Evolutionary conservation across 2,329 filamentous ascomycete genomes (phyloP), one percentile per base, ranked within the genome.

Genomic region (Claviceps digitariae): DNA sequence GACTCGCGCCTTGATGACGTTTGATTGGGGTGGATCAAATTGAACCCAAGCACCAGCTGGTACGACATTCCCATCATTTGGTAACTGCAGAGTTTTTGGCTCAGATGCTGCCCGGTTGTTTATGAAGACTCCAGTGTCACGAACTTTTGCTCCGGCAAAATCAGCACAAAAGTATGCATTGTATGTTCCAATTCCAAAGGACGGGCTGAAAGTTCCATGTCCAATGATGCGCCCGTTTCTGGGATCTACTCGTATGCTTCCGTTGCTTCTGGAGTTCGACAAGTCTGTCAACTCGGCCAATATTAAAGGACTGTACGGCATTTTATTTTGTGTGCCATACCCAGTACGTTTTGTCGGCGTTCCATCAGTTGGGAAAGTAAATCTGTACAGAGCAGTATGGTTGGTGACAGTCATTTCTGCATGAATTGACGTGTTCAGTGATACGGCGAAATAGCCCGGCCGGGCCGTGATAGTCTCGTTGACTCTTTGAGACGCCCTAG

Each of bases 401-500:
- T 80, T 74, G 0, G 79, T 74, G 1, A 75, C 72, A 0, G 81
- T 82, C 74, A 84, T 84, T 63, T 84, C 81, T 1, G 77, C 76
- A n/a, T 67, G 67, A 48, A 85, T 74, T 2, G 73, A 74, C 49
- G 76, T 82, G 51, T 74, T 69, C 45, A 84, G 69, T 36, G 72
- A 72, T 8, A 84, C 65, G 3, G 73, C 68, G 61, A 85, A 84
- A 62, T 83, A 83, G 9, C 82, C 82, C 2, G 80, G 77, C n/a
- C 71, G 71, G 6, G 81, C 79, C 25, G 69, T 65, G n/a, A 76
- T 71, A 0, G 76, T 75, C 48, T 71, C 72, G 8, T 75, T 73
- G 51, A 74, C 69, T 40, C 77, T 74, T 15, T 69, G 63, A 0
- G 74, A 73, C 10, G 72, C 69, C 52, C 82, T 71, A 5, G 67